Evolutionary conservation across 306 rosid genomes (phyloP).

Genomic region (Trifolium subterraneum): DNA sequence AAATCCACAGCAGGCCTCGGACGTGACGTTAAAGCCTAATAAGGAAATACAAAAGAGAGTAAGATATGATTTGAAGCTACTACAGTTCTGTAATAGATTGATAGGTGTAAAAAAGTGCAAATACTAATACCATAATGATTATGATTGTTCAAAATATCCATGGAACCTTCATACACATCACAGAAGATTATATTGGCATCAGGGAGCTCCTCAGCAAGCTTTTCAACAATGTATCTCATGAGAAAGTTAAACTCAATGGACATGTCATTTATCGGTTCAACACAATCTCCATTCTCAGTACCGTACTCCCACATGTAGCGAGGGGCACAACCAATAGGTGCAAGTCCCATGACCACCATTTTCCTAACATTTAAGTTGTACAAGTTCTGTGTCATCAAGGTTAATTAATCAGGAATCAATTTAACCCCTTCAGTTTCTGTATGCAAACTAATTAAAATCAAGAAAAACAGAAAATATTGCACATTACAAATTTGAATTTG

Average conservation of each 20-base stretch:
- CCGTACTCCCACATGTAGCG: slow-evolving; percentile 70
- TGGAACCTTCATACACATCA: slow-evolving; percentile 71
- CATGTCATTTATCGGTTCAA: slow-evolving; percentile 79
- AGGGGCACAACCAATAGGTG: slow-evolving; percentile 95
- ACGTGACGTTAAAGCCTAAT: slow-evolving; percentile 76
- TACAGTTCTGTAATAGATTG: slow-evolving; percentile 17
- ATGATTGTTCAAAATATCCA: slow-evolving; percentile 80
- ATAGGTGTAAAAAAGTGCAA: background rate
- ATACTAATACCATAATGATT: slow-evolving; percentile 59
- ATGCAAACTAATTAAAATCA: slow-evolving; percentile 4
- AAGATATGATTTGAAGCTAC: slow-evolving; percentile 28
- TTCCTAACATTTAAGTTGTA: slow-evolving; percentile 71
- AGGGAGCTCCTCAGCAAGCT: slow-evolving; percentile 63
- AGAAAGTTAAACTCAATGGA: slow-evolving; percentile 77
- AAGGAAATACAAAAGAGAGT: slow-evolving; percentile 33
- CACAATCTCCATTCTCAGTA: slow-evolving; percentile 68
- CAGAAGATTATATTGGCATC: slow-evolving; percentile 69
- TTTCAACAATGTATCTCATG: slow-evolving; percentile 74
- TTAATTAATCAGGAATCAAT: slow-evolving; percentile 27
- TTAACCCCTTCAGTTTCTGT: slow-evolving; percentile 6
- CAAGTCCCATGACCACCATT: slow-evolving; percentile 80
- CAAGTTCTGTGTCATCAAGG: slow-evolving; percentile 66
- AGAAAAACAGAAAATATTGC: background rate
- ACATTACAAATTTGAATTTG: background rate
- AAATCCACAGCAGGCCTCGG: slow-evolving; percentile 88